A percentile compares a stretch with the other conserved stretches of the same genome.
Conservation (phyloP, 2,329 filamentous ascomycete species). For the Colletotrichum brevisporum region DNA sequence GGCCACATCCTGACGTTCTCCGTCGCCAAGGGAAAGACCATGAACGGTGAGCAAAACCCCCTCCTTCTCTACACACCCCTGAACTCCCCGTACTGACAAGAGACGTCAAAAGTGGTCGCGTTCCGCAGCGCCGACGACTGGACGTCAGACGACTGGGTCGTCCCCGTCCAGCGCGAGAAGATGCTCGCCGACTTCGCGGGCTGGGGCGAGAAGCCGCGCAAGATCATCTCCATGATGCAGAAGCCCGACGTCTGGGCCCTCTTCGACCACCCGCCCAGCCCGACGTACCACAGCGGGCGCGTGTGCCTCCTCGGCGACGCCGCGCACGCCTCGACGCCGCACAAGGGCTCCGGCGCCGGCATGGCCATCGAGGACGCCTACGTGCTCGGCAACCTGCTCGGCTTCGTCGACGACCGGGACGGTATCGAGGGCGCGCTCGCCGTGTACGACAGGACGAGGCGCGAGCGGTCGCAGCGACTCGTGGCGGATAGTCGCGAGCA, state of each 20-base stretch:
- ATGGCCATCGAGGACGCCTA: slow-evolving; percentile 46
- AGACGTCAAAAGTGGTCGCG: slow-evolving; percentile 4
- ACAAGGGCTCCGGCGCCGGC: slow-evolving; percentile 44
- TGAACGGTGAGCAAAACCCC: slow-evolving; percentile 56
- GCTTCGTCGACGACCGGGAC: not conserved
- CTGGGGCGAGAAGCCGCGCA: slow-evolving; percentile 26
- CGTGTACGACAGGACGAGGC: slow-evolving; percentile 35
- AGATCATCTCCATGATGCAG: slow-evolving; percentile 32
- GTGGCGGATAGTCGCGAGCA: slow-evolving; percentile 33
- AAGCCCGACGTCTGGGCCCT: slow-evolving; percentile 38
- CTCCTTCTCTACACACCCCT: not conserved
- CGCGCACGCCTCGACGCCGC: slow-evolving; percentile 46
- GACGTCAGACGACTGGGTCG: slow-evolving; percentile 34
- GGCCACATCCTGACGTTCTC: slow-evolving; percentile 73
- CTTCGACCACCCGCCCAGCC: slow-evolving; percentile 36
- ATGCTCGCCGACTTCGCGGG: slow-evolving; percentile 32
- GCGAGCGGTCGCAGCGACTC: slow-evolving; percentile 24
- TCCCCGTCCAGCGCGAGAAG: slow-evolving; percentile 20
- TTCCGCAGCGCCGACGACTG: slow-evolving; percentile 29
- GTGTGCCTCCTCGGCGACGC: slow-evolving; percentile 46
- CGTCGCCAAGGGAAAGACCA: slow-evolving; percentile 65
- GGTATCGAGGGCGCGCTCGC: slow-evolving; percentile 40
- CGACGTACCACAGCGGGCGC: slow-evolving; percentile 38
- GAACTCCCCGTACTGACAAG: not conserved
- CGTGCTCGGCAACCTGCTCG: slow-evolving; percentile 41